Evolutionary conservation across 116 monocot genomes (phyloP).

Genomic region (Thalassia testudinum): DNA sequence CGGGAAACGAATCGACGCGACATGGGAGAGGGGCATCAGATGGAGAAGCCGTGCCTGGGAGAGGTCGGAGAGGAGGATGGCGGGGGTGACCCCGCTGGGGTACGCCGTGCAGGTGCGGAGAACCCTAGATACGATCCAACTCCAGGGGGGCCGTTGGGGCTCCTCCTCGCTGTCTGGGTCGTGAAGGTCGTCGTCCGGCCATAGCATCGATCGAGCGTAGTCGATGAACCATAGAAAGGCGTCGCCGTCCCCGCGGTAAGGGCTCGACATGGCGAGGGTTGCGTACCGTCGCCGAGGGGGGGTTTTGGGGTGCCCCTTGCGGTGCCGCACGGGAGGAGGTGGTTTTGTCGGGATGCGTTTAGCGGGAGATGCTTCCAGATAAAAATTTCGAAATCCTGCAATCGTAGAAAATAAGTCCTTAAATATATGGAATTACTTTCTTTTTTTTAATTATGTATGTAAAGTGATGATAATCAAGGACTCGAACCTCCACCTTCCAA

Average conservation of each 20-base stretch:
- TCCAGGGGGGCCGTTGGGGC: constrained; percentile 38
- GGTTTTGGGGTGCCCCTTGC: not conserved
- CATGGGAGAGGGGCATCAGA: not conserved
- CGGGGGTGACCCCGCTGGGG: constrained; percentile 83
- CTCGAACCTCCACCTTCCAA: not conserved
- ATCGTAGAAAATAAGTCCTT: not conserved
- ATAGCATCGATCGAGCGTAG: constrained; percentile 44
- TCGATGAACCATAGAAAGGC: constrained; percentile 67
- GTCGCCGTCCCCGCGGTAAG: constrained; percentile 23
- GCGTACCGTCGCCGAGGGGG: too few species aligned
- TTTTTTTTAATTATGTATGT: too few species aligned
- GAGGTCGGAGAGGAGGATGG: constrained; percentile 84
- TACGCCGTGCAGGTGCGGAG: constrained; percentile 65
- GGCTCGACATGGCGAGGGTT: not conserved
- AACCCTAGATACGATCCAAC: constrained; percentile 66
- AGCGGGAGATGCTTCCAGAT: not conserved
- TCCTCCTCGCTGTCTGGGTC: constrained; percentile 1
- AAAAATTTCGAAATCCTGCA: not conserved
- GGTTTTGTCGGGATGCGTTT: not conserved
- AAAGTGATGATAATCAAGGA: too few species aligned
- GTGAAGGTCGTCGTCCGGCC: constrained; percentile 8
- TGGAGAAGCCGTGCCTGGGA: constrained; percentile 48
- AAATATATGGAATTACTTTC: not conserved
- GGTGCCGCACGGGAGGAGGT: not conserved
- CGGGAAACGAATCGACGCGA: not conserved